Evolutionary conservation across 805 yeast genomes (phyloP).

Genomic region (Kazachstania psychrophila): DNA sequence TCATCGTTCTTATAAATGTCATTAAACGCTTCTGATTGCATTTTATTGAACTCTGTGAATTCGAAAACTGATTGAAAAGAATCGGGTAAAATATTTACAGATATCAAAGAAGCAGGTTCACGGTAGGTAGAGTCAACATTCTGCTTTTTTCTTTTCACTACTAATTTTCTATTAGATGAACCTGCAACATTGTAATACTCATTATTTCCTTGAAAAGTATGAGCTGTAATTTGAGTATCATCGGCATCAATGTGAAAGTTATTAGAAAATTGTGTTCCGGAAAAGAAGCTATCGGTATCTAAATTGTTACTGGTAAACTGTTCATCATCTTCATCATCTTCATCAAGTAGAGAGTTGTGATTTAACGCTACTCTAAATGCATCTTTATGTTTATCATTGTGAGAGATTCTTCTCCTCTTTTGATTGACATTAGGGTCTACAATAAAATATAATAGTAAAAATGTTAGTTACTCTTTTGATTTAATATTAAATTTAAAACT

Average conservation of each 20-base stretch:
- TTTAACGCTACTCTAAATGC: constrained; percentile 13
- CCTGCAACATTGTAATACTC: too few relatives aligned
- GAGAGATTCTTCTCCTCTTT: neutral
- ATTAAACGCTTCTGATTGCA: constrained; percentile 42
- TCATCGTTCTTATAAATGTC: constrained; percentile 28
- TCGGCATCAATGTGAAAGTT: constrained; percentile 7
- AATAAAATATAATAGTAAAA: neutral
- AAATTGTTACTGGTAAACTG: too few relatives aligned
- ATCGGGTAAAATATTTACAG: constrained; percentile 29
- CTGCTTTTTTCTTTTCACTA: neutral
- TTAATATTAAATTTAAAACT: too few relatives aligned
- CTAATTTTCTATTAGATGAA: constrained; percentile 2
- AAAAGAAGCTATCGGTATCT: neutral
- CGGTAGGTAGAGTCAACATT: too few relatives aligned
- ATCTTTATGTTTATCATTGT: neutral
- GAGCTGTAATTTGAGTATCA: constrained; percentile 8
- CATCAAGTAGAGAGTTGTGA: constrained; percentile 21
- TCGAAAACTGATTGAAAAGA: constrained; percentile 22
- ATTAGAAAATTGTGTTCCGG: constrained; percentile 1
- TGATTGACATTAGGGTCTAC: neutral
- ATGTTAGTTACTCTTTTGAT: too few relatives aligned
- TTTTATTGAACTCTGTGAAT: constrained; percentile 32
- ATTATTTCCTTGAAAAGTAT: neutral
- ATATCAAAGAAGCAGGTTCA: neutral
- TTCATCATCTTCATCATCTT: constrained; percentile 4